Evolutionary conservation across 73 alveolate species (phyloP).

Genomic region (Halteria grandinella): DNA sequence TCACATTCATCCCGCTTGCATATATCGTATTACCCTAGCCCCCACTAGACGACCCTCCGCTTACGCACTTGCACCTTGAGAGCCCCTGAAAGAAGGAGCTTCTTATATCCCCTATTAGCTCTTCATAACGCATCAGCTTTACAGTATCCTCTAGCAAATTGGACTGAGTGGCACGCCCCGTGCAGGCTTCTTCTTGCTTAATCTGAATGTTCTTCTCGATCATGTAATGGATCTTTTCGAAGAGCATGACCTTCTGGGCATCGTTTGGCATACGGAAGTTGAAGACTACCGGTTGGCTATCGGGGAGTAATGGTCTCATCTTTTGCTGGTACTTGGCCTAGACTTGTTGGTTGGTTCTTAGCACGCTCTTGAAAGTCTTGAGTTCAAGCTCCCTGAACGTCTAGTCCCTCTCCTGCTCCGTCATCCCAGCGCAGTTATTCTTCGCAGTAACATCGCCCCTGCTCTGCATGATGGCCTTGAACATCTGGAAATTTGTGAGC

Average conservation of each 20-base stretch:
- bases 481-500: slow-evolving; percentile 22
- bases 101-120: not conserved
- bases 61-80: not conserved
- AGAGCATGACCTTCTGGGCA: slow-evolving; percentile 27
- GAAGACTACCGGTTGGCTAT: slow-evolving; percentile 28
- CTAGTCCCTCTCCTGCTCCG: not conserved
- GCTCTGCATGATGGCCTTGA: slow-evolving; percentile 16
- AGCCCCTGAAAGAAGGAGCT: not conserved
- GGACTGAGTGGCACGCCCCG: not conserved
- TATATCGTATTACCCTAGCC: not conserved
- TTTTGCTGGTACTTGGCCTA: not conserved
- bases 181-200: slow-evolving; percentile 12
- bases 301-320: slow-evolving; percentile 30
- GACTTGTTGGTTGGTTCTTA: too few relatives aligned
- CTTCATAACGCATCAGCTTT: not conserved
- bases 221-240: slow-evolving; percentile 36
- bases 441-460: slow-evolving; percentile 2
- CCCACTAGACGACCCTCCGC: not conserved
- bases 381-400: not conserved
- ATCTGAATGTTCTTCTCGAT: slow-evolving; percentile 35
- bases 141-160: not conserved
- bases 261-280: slow-evolving; percentile 39
- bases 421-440: not conserved
- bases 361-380: slow-evolving; percentile 2
- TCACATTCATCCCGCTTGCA: too few relatives aligned